Evolutionary conservation across 148 eudicot species (phyloP), one percentile per base, ranked within the genome.

Genomic region (Agrostemma githago): DNA sequence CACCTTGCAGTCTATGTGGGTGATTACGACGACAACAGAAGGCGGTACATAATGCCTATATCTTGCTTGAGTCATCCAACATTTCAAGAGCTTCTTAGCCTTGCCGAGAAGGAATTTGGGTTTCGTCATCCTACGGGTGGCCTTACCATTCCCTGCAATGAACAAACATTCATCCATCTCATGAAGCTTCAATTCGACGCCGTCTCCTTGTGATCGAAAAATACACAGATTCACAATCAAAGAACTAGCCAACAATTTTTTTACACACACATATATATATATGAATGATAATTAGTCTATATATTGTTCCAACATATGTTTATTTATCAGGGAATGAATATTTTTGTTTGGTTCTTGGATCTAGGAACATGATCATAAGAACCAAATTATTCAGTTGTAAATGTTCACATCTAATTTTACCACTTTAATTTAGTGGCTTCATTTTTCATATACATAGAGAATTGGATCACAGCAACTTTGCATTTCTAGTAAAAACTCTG

Each of bases 1-100:
- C 83, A 81, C 69, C 40, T 83, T 15, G 85, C 78, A 44, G 88
- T 87, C 6, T 85, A 85, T 73, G 84, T 87, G 60, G 90, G 86
- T 51, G 86, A 80, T 10, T 15, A 54, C 48, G 57, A 72, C 8
- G 70, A 62, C 6, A 71, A 77, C 61, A 75, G 71, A 83, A 85
- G 70, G 75, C 72, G 81, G 10, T 84, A 77, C 68, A 76, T 86
- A 53, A 74, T 85, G 65, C 86, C 86, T 15, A 17, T 84, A 17
- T 84, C 88, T 12, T 85, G 76, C 69, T 73, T 87, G 71, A 85
- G 79, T 56, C 75, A 85, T 61, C 81, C 83, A 68, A 71, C 79
- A 40, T 87, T 87, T 51, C 84, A 83, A 43, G 56, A 80, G n/a
- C 62, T 85, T 70, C 70, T 87, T 17, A 68, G 67, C 66, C 82